Evolutionary conservation across 768 basidiomycete genomes (phyloP).

Genomic region (Gymnopilus junonius): DNA sequence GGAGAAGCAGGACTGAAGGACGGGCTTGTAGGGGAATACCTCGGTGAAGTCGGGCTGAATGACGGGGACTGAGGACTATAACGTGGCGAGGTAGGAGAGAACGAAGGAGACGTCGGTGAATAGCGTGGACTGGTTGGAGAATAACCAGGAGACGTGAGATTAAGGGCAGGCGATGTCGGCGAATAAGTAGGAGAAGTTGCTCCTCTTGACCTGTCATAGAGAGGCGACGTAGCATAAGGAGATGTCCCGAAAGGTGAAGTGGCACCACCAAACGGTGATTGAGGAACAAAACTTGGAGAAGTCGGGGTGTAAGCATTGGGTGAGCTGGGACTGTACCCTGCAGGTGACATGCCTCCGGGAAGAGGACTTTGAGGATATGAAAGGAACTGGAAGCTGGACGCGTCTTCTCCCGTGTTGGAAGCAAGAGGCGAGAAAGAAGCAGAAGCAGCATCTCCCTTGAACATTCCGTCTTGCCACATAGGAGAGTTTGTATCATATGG

Average conservation of each 20-base stretch:
- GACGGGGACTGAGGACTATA: conserved; percentile 91
- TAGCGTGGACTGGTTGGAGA: conserved; percentile 88
- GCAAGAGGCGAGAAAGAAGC: conserved; percentile 97
- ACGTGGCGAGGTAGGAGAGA: conserved; percentile 83
- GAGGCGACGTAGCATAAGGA: conserved; percentile 85
- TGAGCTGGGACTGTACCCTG: conserved; percentile 90
- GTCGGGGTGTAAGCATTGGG: conserved; percentile 90
- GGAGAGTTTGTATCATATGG: conserved; percentile 95
- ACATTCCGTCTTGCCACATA: conserved; percentile 74
- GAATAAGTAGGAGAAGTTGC: conserved; percentile 86
- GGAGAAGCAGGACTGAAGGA: conserved; percentile 93
- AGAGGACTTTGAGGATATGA: conserved; percentile 87
- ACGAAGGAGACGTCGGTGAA: conserved; percentile 83
- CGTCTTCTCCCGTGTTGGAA: conserved; percentile 83
- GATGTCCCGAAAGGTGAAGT: conserved; percentile 84
- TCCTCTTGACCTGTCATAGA: conserved; percentile 65
- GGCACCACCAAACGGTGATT: conserved; percentile 82
- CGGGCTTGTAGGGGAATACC: conserved; percentile 89
- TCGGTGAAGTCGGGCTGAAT: conserved; percentile 88
- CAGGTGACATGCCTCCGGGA: conserved; percentile 88
- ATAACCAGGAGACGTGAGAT: conserved; percentile 81
- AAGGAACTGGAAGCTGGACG: conserved; percentile 71
- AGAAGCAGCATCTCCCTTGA: conserved; percentile 82
- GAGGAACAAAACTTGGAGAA: conserved; percentile 83
- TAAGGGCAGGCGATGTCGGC: conserved; percentile 84